Conservation (phyloP, 306 rosid genomes). For the Vachellia collinsii region DNA sequence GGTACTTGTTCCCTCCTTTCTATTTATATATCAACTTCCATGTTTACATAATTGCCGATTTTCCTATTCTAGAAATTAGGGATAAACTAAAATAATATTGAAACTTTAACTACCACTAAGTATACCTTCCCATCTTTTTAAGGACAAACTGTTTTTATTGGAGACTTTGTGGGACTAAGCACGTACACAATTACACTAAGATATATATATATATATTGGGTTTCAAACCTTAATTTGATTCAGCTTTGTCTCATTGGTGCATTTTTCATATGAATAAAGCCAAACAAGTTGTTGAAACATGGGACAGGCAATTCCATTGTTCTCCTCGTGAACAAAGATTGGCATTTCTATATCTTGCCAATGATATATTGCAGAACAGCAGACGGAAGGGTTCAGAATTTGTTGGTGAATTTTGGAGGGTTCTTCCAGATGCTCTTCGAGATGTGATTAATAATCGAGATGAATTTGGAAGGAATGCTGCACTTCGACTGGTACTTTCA, state of each 20-base stretch:
- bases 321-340: conserved; percentile 68
- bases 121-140: not conserved
- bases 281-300: conserved; percentile 74
- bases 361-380: conserved; percentile 77
- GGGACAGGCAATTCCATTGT: conserved; percentile 69
- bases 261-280: conserved; percentile 82
- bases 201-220: not conserved
- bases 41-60: not conserved
- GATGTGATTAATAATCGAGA: conserved; percentile 59
- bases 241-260: conserved; percentile 82
- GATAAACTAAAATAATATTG: not conserved
- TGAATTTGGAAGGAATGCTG: conserved; percentile 62
- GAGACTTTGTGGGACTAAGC: not conserved
- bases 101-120: not conserved
- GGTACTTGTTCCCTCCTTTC: not conserved
- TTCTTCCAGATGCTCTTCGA: conserved; percentile 73
- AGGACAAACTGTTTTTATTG: not conserved
- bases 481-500: conserved; percentile 62
- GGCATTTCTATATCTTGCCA: conserved; percentile 74
- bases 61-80: not conserved
- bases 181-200: not conserved
- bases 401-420: conserved; percentile 80
- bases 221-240: conserved; percentile 52
- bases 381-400: conserved; percentile 76
- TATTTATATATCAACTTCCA: not conserved